Conservation (phyloP, 495 filamentous ascomycete species). For the Cercophora sp. region DNA sequence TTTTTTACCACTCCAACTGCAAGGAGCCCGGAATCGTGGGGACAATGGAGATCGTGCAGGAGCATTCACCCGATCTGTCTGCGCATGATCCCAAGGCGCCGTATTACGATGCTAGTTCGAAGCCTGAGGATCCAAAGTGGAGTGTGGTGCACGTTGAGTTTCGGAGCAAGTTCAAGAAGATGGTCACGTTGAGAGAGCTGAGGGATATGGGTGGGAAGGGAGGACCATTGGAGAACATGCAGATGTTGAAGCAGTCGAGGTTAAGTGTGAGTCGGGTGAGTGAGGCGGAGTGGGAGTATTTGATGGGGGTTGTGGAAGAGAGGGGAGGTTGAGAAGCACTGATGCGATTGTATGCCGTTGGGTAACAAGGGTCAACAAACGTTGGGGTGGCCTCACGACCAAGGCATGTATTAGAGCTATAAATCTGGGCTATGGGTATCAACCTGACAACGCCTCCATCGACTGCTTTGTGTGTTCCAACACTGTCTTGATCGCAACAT, state of each 20-base stretch:
- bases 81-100: constrained; percentile 74
- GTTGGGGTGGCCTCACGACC: too few relatives aligned
- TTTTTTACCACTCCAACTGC: constrained; percentile 98
- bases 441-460: constrained; percentile 21
- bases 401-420: background rate
- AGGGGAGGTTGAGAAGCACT: constrained; percentile 2
- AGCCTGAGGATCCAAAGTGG: constrained; percentile 80
- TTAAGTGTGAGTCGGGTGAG: constrained; percentile 81
- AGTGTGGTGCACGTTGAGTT: constrained; percentile 84
- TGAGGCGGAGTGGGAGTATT: constrained; percentile 72
- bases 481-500: constrained; percentile 63
- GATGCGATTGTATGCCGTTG: too few relatives aligned
- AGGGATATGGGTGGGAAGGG: constrained; percentile 57
- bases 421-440: constrained; percentile 19
- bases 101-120: constrained; percentile 76
- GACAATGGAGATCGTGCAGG: constrained; percentile 86
- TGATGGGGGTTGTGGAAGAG: constrained; percentile 54
- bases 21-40: constrained; percentile 87
- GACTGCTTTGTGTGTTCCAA: constrained; percentile 51
- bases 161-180: constrained; percentile 69
- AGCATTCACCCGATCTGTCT: constrained; percentile 73
- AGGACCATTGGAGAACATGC: constrained; percentile 69
- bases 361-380: too few relatives aligned
- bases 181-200: constrained; percentile 69
- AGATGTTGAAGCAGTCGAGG: constrained; percentile 72